phyloP scores from a whole-genome alignment of 2,329 filamentous ascomycete genomes.

The Monosporascus cannonballus region DNA sequence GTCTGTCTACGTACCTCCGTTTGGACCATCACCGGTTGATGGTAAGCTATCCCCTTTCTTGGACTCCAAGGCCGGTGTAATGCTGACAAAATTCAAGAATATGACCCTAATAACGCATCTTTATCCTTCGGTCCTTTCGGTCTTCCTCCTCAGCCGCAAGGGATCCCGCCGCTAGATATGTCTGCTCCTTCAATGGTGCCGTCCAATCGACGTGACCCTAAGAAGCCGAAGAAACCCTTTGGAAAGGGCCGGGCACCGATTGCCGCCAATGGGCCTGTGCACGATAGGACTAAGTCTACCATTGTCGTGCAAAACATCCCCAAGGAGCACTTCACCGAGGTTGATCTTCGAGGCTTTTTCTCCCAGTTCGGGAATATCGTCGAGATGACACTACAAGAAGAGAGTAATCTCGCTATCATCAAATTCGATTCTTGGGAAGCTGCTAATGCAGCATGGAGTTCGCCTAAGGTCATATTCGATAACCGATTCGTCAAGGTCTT shows the following conservation, averaged over 20 bases:
- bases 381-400: constrained; percentile 58
- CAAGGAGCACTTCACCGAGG: constrained; percentile 61
- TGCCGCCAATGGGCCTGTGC: constrained; percentile 56
- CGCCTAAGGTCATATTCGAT: constrained; percentile 76
- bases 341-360: constrained; percentile 63
- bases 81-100: constrained; percentile 34
- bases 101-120: constrained; percentile 51
- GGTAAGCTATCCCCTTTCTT: constrained; percentile 15
- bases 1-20: constrained; percentile 32
- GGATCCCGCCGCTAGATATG: constrained; percentile 11
- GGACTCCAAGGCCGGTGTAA: neutral
- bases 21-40: constrained; percentile 27
- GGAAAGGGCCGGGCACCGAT: constrained; percentile 48
- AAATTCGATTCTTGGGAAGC: constrained; percentile 60
- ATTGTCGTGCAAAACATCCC: constrained; percentile 77
- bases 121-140: constrained; percentile 16
- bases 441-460: constrained; percentile 66
- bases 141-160: constrained; percentile 6
- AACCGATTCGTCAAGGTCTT: constrained; percentile 83
- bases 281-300: constrained; percentile 57
- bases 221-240: constrained; percentile 28
- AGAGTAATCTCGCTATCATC: constrained; percentile 63
- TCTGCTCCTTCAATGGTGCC: constrained; percentile 9
- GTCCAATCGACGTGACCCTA: constrained; percentile 24
- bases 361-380: constrained; percentile 62